Percentiles rank a stretch among this genome's conserved stretches.
phyloP scores from a whole-genome alignment of 176 grass and related monocot species.

The Eleusine coracana region DNA sequence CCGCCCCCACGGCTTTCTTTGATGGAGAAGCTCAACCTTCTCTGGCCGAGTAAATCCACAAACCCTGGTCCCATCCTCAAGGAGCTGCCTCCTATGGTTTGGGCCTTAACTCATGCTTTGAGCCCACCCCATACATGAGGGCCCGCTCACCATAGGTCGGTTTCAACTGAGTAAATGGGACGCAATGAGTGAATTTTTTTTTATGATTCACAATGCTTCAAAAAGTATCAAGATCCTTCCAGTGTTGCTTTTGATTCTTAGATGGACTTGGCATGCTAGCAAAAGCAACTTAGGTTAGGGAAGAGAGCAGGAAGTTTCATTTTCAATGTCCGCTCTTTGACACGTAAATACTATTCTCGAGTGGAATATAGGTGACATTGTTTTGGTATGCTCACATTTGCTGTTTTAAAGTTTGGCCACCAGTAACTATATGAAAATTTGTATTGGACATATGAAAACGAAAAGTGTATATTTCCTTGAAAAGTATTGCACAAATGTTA shows the following conservation, averaged over 20 bases:
- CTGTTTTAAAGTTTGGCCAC: not conserved
- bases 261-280: not conserved
- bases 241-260: not conserved
- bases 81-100: too few species aligned
- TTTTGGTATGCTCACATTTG: not conserved
- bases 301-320: not conserved
- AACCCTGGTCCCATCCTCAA: too few species aligned
- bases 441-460: not conserved
- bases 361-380: not conserved
- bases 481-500: not conserved
- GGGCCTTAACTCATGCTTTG: too few species aligned
- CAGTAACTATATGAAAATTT: too few species aligned
- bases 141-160: too few species aligned
- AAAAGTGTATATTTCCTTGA: not conserved
- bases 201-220: not conserved
- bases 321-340: not conserved
- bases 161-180: too few species aligned
- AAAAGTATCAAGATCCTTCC: not conserved
- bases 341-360: not conserved
- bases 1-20: too few species aligned
- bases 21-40: too few species aligned
- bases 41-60: too few species aligned
- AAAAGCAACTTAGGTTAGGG: not conserved
- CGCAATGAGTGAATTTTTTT: too few species aligned
- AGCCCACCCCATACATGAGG: too few species aligned